Percentiles rank a stretch among this genome's conserved stretches.
These are phyloP conservation scores for Lichenothelia convexa DNA, from an alignment of 495 filamentous ascomycete species.

Conservation along the genomic window DNA sequence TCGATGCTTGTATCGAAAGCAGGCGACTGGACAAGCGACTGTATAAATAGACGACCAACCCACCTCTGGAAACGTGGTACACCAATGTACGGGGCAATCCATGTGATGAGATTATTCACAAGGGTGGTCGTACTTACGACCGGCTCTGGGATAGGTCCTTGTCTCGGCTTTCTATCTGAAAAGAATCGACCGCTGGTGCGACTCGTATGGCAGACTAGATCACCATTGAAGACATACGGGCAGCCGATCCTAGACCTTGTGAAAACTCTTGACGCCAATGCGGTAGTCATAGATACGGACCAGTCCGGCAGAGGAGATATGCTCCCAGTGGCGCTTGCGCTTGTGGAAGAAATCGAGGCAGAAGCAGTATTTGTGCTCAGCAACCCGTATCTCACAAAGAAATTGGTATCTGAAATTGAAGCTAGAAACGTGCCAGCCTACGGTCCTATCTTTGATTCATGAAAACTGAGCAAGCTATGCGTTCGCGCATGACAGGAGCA, in stretches of 20 bases:
- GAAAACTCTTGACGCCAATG: conserved; percentile 29
- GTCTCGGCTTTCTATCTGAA: conserved; percentile 29
- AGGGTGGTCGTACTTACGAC: conserved; percentile 57
- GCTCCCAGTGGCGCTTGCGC: conserved; percentile 35
- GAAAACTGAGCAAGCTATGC: too few species aligned
- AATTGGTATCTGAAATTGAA: conserved; percentile 59
- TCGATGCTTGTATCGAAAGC: conserved; percentile 62
- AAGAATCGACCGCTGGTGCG: conserved; percentile 29
- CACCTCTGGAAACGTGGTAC: conserved; percentile 36
- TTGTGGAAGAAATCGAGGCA: conserved; percentile 38
- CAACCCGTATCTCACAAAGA: conserved; percentile 52
- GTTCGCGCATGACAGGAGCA: too few species aligned
- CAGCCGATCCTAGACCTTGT: conserved; percentile 32
- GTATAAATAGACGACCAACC: conserved; percentile 40
- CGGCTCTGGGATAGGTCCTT: conserved; percentile 64
- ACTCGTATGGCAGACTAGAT: conserved; percentile 39
- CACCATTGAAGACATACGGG: conserved; percentile 35
- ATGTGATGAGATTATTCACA: conserved; percentile 49
- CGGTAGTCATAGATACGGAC: conserved; percentile 37
- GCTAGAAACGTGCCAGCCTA: conserved; percentile 49
- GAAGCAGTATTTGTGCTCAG: conserved; percentile 63
- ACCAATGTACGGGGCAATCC: conserved; percentile 50
- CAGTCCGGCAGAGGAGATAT: conserved; percentile 31
- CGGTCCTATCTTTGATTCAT: conserved; percentile 72
- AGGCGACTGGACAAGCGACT: conserved; percentile 59